Base-by-base conservation (phyloP, 805 yeast species). In the Novakomyces olei region DNA sequence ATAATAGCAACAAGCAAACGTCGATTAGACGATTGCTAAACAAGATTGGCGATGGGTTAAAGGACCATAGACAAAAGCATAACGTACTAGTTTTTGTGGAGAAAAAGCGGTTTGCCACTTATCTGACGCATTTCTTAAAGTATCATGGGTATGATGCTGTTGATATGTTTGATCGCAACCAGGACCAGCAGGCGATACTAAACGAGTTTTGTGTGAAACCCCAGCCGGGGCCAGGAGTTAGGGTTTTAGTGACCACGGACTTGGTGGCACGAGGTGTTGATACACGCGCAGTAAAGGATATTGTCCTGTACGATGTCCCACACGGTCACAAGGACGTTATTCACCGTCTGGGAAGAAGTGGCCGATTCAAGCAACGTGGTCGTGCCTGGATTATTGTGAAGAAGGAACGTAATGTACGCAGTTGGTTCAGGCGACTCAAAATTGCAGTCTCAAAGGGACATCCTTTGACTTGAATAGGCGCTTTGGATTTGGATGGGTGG, bases 331-430 rank as follows among this genome's bases (percentile, higher is more conserved):
- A 79, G 14, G 96, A 85, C 51, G 58, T 85, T 37, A 69, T 85
- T 15, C 96, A 85, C 49, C 60, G 98, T 39, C 74, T 79, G 1
- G 98, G 98, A 1, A 67, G 98, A 54, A 85, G 95, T 0, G 95
- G 94, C 2, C 58, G 98, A 49, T 72, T 83, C 76, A 77, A 75
- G 29, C 80, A 74, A 45, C 62, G 74, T 24, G 98, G 98, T 9
- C 63, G 93, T 38, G 94, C 79, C 2, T 73, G 80, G 39, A 57
- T 88, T 45, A 67, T 85, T 33, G 72, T 74, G 18, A 74, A 72
- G 39, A 70, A 71, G 39, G 51, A 49, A 27, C 25, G n/a, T 3
- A 22, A 22, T n/a, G n/a, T n/a, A n/a, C n/a, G n/a, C n/a, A n/a
- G n/a, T n/a, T n/a, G n/a, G n/a, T n/a, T n/a, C n/a, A n/a, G n/a